Evolutionary conservation across 176 grass and related monocot genomes (phyloP), one percentile per base, ranked within the genome.

Genomic region (Melocanna baccifera): DNA sequence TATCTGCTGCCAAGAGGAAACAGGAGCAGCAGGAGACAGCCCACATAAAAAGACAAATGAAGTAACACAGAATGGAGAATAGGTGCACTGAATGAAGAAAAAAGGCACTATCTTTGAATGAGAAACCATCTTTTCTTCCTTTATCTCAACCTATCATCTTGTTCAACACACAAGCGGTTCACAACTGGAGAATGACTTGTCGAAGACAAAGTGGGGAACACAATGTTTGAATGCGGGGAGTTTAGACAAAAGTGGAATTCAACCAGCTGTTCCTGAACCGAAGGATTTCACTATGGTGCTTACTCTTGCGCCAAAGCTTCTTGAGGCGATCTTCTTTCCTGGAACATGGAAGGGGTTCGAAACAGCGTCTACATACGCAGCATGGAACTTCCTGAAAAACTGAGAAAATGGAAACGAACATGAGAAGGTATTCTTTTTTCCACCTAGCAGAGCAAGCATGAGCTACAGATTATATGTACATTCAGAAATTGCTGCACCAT

Each of bases 361-460:
- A 73, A 99, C 88, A 0, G 97, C 91, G 62, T 96, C 97, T 37
- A 94, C 91, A 41, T 96, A 94, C 29, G 93, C 93, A 0, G 93
- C 91, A 56, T 99, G 93, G 78, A 99, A 99, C 87, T 92, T 99
- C 90, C 90, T 92, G 80, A 96, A 99, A 82, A 99, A 99, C 97
- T 99, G 83, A 86, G n/a, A 16, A 75, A 81, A 76, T 14, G 2
- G 12, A 67, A 2, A 83, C 59, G 40, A 19, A 45, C 4, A 30
- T 86, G 32, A 86, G 46, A 18, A 15, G 34, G 6, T 6, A 9
- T 13, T 42, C 20, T 64, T 42, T 73, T 76, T 39, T 23, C 7
- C 5, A 1, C 51, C 36, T 62, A 79, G 9, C 1, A 70, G 56
- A n/a, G 11, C 55, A 68, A 81, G 50, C 71, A 76, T 47, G 6